Evolutionary conservation across 345 rosid species (phyloP), one percentile per base, ranked within the genome.

Genomic region (Kandelia obovata): DNA sequence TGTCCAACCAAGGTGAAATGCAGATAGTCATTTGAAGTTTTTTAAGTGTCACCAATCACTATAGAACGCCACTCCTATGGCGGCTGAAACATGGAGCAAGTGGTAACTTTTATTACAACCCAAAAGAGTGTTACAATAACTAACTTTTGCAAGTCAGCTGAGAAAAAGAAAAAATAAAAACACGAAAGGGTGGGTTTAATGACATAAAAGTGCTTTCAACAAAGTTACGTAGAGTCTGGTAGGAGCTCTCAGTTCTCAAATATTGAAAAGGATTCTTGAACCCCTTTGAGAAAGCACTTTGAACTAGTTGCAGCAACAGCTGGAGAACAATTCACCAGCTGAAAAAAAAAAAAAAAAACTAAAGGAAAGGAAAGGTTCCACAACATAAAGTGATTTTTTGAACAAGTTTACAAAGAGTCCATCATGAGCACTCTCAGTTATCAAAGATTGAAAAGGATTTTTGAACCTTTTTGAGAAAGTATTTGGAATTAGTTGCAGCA

Each of bases 401-500:
- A 16, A 55, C 16, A 39, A 63, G 58, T 51, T 61, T 9, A 30
- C 55, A 25, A 27, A 53, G 37, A 53, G 43, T 34, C 6, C 11
- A 37, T 35, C 28, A 25, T 0, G 6, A 52, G 37, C 2, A 34
- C 35, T 55, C 20, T 66, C 57, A 62, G 53, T 68, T 66, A n/a
- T 62, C 57, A 35, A 67, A 67, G 66, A 66, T 47, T 4, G 75
- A 71, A 56, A 71, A 71, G 49, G 75, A 65, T 62, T 64, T 76
- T 21, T 64, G 73, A 68, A 72, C 37, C 58, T 70, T 58, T 51
- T 27, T 62, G 63, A 67, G 43, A 52, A 72, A 68, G 67, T 64
- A 69, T 28, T 58, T 60, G 69, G 70, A 64, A 43, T 64, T 69
- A 23, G 11, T 21, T 25, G 76, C 47, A 7, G 74, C 53, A 16